Base-by-base conservation (phyloP, 305 asterid species). In the Solanum hybrid region DNA sequence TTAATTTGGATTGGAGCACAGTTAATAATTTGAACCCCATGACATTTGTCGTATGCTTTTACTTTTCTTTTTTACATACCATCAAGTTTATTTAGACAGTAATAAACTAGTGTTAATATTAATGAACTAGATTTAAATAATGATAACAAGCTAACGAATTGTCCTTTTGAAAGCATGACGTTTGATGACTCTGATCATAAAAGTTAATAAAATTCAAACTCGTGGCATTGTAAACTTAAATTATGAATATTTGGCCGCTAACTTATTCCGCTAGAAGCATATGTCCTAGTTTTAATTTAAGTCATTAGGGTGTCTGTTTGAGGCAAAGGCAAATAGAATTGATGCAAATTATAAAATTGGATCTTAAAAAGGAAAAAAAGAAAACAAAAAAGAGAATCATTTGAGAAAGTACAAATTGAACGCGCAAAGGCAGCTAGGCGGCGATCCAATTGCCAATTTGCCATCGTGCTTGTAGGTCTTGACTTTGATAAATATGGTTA, bases 371-470 rank as follows among this genome's bases (percentile, higher is more conserved):
- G 87, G 13, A 26, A n/a, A 81, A 81, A 83, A 5, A 3, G 2
- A 34, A 82, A 10, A 2, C 5, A 13, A 82, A 51, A 14, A 83
- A 51, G 26, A 5, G 40, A 83, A 83, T 46, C 37, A 83, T 28
- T 24, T 42, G 28, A 46, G 28, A 83, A 83, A 46, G 40, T 36
- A 46, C 87, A 83, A 83, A 83, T 9, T 83, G 39, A 67, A 83
- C 87, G 87, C 87, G 87, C 39, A 83, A 83, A 83, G 73, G 87
- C 87, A 83, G 87, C 87, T 26, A 28, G 64, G 69, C 69, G 10
- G 69, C 69, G 24, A 18, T 24, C 40, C 87, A 83, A 14, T 40
- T 40, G 24, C 69, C 69, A 14, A 81, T 39, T 26, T 24, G 69
- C 24, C 69, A 18, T 57, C 24, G 69, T 57, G 69, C 22, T 51